Evolutionary conservation across 1,284 basidiomycete species (phyloP).

Genomic region (Kalmanozyma brasiliensis): DNA sequence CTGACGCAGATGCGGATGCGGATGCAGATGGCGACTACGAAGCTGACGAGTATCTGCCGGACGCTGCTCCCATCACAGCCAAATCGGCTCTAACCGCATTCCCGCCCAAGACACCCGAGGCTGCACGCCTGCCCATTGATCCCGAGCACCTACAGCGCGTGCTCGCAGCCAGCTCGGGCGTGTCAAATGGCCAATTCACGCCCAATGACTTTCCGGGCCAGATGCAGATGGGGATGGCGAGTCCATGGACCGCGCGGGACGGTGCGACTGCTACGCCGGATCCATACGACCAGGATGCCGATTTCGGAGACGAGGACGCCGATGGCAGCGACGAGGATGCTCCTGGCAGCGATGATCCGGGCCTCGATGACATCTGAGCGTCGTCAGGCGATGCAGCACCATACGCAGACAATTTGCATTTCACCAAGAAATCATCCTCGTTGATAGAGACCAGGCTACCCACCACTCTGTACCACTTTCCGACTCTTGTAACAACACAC

Average conservation of each 20-base stretch:
- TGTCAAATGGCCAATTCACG: background rate
- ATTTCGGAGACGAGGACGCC: conserved; percentile 37
- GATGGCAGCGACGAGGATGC: conserved; percentile 51
- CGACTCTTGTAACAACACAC: too few relatives aligned
- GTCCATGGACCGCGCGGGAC: conserved; percentile 8
- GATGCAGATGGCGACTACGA: conserved; percentile 42
- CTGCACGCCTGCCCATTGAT: conserved; percentile 31
- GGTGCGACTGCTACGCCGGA: conserved; percentile 14
- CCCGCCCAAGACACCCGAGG: background rate
- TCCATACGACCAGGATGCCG: conserved; percentile 8
- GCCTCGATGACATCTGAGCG: conserved; percentile 25
- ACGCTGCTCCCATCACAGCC: background rate
- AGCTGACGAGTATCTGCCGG: conserved; percentile 11
- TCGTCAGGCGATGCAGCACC: background rate
- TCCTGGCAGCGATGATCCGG: conserved; percentile 46
- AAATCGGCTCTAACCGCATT: background rate
- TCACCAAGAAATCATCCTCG: conserved; percentile 2
- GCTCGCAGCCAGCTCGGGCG: conserved; percentile 26
- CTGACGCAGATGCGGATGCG: conserved; percentile 30
- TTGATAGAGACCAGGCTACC: background rate
- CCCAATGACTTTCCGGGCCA: conserved; percentile 5
- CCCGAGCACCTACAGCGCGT: conserved; percentile 19
- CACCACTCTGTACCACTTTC: too few relatives aligned
- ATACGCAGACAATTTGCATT: too few relatives aligned
- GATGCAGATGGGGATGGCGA: background rate